Conservation (phyloP, 345 rosid genomes). For the Salix brachista region DNA sequence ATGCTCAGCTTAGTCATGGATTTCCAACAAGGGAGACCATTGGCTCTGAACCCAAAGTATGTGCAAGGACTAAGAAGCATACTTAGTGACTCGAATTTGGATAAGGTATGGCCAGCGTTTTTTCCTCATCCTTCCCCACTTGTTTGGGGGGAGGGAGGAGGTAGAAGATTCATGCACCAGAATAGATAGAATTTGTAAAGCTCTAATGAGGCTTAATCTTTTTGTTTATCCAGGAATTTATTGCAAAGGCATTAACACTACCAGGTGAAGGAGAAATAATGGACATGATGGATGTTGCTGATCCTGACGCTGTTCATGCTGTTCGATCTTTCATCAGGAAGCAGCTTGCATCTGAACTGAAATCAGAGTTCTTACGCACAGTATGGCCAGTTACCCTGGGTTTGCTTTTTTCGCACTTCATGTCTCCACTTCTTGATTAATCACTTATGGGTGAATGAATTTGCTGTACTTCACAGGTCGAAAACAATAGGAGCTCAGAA, state of each 20-base stretch:
- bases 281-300: slow-evolving; percentile 99
- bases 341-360: slow-evolving; percentile 83
- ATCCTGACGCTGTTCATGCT: slow-evolving; percentile 95
- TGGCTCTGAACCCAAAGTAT: slow-evolving; percentile 70
- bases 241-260: slow-evolving; percentile 81
- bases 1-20: slow-evolving; percentile 83
- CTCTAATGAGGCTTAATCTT: neutral
- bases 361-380: slow-evolving; percentile 60
- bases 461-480: slow-evolving; percentile 43
- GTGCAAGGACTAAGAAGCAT: slow-evolving; percentile 71
- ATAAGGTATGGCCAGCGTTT: slow-evolving; percentile 47
- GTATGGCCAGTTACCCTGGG: slow-evolving; percentile 32
- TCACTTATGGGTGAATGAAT: neutral
- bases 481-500: slow-evolving; percentile 67
- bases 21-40: slow-evolving; percentile 65
- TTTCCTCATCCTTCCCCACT: neutral
- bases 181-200: neutral
- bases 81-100: slow-evolving; percentile 67
- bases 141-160: neutral
- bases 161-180: neutral
- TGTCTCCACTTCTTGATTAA: neutral
- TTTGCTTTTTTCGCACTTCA: neutral
- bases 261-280: slow-evolving; percentile 98
- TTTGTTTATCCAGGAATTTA: slow-evolving; percentile 60
- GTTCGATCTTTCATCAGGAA: slow-evolving; percentile 82